These are phyloP conservation scores for Plasmodium yoelii DNA, from an alignment of 169 alveolate species.

Conservation along the genomic window DNA sequence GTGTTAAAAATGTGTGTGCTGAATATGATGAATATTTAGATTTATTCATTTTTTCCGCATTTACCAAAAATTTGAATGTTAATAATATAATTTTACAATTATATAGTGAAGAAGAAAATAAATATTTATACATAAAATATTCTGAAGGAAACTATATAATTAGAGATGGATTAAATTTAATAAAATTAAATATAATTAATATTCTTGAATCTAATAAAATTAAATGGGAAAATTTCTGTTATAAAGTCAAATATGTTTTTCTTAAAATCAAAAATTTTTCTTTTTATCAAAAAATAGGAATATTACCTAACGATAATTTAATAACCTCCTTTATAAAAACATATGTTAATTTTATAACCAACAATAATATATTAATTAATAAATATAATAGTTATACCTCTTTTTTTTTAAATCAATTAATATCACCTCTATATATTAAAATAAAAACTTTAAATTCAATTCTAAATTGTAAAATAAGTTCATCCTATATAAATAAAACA, in stretches of 20 bases:
- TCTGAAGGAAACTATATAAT: constrained; percentile 4
- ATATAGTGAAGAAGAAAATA: constrained; percentile 40
- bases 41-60: constrained; percentile 49
- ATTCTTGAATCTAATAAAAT: constrained; percentile 44
- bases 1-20: constrained; percentile 40
- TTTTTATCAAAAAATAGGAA: constrained; percentile 59
- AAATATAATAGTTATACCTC: not conserved
- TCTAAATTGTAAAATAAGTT: constrained; percentile 24
- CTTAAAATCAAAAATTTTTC: constrained; percentile 39
- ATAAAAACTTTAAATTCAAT: constrained; percentile 47
- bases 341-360: constrained; percentile 17
- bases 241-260: constrained; percentile 48
- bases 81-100: constrained; percentile 48
- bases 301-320: constrained; percentile 38
- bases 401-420: constrained; percentile 53
- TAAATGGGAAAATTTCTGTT: constrained; percentile 48
- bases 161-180: constrained; percentile 42
- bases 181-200: constrained; percentile 38
- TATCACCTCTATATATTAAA: constrained; percentile 51
- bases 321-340: constrained; percentile 27
- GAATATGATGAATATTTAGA: constrained; percentile 65
- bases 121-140: constrained; percentile 26
- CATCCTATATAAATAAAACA: constrained; percentile 42
- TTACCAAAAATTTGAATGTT: constrained; percentile 14
- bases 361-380: constrained; percentile 8